Base-by-base conservation (phyloP, 306 rosid genomes). In the Lupinus albus region DNA sequence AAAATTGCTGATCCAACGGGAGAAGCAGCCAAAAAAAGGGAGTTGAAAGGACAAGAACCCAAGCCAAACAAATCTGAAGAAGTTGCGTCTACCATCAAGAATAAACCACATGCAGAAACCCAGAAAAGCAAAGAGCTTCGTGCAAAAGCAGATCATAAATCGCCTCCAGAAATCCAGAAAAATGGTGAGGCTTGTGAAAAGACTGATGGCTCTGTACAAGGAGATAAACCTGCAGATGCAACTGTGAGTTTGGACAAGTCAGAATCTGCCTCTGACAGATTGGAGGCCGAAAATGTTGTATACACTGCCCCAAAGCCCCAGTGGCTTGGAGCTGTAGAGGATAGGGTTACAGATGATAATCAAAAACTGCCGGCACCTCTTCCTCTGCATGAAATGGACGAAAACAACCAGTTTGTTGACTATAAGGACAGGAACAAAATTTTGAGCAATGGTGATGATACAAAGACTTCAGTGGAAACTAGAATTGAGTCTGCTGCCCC, bases 1-100 rank as follows among this genome's bases (percentile, higher is more conserved):
- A 89, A 83, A 88, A 84, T 93, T 77, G 98, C 98, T 63, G 98
- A 93, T 74, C 97, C 98, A 59, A 75, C 89, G 0, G 97, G 96
- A 55, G 97, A 93, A 75, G 89, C 91, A 56, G 81, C 89, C 36
- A 88, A 79, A 86, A 93, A 82, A 84, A 86, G 98, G 84, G 91
- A 80, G 73, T 60, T 86, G 75, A 80, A 80, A 72, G 35, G 58
- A 65, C 81, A 57, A 38, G 94, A 83, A 61, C 74, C 79, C 61
- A 84, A 77, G 72, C 70, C 84, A 68, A 76, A 33, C 42, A 77
- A 70, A 25, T 49, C 78, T 53, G 84, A 73, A 68, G 71, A 73
- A 60, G 77, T 82, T 15, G 21, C 74, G 11, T 41, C 84, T 51
- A 61, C 50, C 20, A 20, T 62, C 59, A 79, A 77, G 66, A 79